Evolutionary conservation across 306 rosid species (phyloP).

Genomic region (Pyrus pyrifolia): DNA sequence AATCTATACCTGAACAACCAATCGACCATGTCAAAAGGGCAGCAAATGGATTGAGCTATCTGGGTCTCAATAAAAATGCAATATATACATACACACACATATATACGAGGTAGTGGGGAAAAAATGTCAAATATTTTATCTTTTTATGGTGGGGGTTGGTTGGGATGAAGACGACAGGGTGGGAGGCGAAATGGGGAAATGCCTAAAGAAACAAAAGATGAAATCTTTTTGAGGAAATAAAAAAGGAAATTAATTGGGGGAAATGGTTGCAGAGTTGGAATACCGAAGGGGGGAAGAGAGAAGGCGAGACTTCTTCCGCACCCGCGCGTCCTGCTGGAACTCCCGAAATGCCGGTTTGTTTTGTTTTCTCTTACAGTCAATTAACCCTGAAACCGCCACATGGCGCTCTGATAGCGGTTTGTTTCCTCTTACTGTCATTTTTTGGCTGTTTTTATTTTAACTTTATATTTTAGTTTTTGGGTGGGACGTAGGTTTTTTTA

Average conservation of each 20-base stretch:
- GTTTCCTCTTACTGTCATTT: neutral
- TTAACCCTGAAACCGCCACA: constrained; percentile 19
- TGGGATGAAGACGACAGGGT: constrained; percentile 35
- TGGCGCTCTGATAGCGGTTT: neutral
- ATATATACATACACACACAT: neutral
- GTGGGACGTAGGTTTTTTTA: constrained; percentile 24
- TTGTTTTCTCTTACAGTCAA: neutral
- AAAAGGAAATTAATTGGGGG: neutral
- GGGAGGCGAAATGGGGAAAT: constrained; percentile 34
- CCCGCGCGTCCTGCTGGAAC: constrained; percentile 33
- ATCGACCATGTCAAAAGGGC: constrained; percentile 16
- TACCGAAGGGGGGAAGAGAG: constrained; percentile 28
- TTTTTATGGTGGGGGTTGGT: constrained; percentile 22
- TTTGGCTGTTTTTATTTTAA: neutral
- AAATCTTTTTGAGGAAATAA: neutral
- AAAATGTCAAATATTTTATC: neutral
- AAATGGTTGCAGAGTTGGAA: constrained; percentile 26
- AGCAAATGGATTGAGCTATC: neutral
- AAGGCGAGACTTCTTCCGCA: constrained; percentile 34
- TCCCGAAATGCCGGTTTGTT: neutral
- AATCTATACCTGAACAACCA: constrained; percentile 40
- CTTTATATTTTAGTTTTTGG: neutral
- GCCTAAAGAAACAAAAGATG: neutral
- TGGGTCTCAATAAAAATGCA: constrained; percentile 15
- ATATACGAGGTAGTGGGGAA: neutral